Evolutionary conservation across 2,329 filamentous ascomycete species (phyloP), one percentile per base, ranked within the genome.

Genomic region (Colletotrichum acutatum): DNA sequence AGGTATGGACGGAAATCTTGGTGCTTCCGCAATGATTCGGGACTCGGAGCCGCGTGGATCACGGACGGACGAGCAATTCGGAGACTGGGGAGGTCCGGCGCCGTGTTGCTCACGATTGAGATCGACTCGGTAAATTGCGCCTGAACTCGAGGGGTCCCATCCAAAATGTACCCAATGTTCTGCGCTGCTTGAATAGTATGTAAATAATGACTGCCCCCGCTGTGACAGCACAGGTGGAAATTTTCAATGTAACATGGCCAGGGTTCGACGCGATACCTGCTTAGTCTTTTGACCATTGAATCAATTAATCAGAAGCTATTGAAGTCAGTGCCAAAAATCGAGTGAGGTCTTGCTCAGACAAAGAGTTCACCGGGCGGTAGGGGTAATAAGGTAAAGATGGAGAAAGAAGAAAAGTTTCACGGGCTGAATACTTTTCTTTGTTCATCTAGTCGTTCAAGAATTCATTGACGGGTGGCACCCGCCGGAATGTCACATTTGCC

Each of bases 141-240:
- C 54, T 22, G 16, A 22, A n/a, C 24, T 56, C n/a, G 26, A 34
- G 24, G 37, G 67, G 61, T 54, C 14, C 61, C n/a, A 8, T 16
- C n/a, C 60, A 37, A 12, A 9, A 54, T 28, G 28, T n/a, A n/a
- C 19, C 8, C 42, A 49, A n/a, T 9, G 42, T 49, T 24, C 37
- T 42, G 12, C 14, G 16, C 37, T 42, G 16, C 2, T 16, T 42
- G 6, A 42, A 16, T 42, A 42, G 37, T 66, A 37, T 9, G 49
- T 30, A 46, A 26, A 46, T n/a, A 30, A 16, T 49, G 26, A 42
- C 24, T 60, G 6, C 32, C 71, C 66, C 71, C 71, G 71, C 71
- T 70, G 66, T 72, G 60, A 72, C 66, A 66, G 37, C 66, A 70
- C 66, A 24, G 22, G 60, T 72, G 71, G 71, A 57, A 70, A 58